Evolutionary conservation across 495 filamentous ascomycete species (phyloP), one percentile per base, ranked within the genome.

Genomic region (Schizothecium vesticola): DNA sequence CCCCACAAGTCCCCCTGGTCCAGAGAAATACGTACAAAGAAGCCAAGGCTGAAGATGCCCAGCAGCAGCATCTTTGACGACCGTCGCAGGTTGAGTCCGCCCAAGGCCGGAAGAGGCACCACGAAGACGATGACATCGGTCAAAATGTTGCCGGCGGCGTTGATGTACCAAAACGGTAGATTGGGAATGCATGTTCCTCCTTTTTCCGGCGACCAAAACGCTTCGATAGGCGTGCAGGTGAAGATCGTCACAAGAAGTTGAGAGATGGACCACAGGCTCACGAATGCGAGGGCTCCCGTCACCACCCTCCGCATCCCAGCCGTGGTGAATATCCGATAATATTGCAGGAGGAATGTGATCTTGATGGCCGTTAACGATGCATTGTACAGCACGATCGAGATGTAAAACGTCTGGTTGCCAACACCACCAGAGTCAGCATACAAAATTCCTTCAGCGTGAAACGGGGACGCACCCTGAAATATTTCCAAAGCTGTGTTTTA

Each of bases 51-150:
- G 57, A 78, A 78, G 61, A 78, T 65, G 6, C 72, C 74, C 6
- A 76, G 63, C 28, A 78, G 60, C 33, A 69, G 68, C 19, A 73
- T 25, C 59, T 76, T 76, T n/a, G 75, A 73, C 6, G 64, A 56
- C 36, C 31, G 64, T 12, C 70, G 69, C n/a, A 78, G 70, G 24
- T 77, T 77, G 3, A 78, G 65, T 19, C 66, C 64, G 12, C 56
- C 65, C n/a, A 78, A 26, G 1, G 77, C 77, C 10, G 83, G 83
- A 56, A 88, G 75, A 0, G 87, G 86, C 56, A 87, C 80, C 0
- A 84, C 28, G 55, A 85, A 81, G 58, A 85, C 74, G 29, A 80
- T 74, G 33, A 85, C 60, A 70, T 88, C 86, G 55, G 81, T 83
- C 25, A 81, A 60, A 58, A 88, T 84, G 73, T 86, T 87, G 24